A percentile compares a stretch with the other conserved stretches of the same genome.
Evolutionary conservation across 2,329 filamentous ascomycete species (phyloP).

Genomic region (Rutstroemia sydowiana): DNA sequence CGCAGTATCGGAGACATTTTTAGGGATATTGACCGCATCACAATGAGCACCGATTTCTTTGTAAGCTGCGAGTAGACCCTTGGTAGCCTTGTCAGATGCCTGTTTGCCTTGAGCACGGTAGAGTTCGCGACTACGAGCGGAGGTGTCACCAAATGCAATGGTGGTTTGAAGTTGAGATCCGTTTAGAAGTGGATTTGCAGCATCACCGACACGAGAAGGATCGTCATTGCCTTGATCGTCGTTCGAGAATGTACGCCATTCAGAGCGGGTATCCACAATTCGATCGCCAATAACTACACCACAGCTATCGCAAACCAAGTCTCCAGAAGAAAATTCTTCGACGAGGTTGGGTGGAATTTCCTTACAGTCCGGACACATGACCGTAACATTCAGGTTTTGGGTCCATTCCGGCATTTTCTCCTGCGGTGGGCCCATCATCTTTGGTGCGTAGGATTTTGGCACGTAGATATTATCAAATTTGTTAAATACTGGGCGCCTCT

Average conservation of each 20-base stretch:
- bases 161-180: slow-evolving; percentile 83
- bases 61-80: slow-evolving; percentile 72
- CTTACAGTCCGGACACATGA: slow-evolving; percentile 87
- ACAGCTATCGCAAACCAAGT: slow-evolving; percentile 88
- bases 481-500: slow-evolving; percentile 35
- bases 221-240: slow-evolving; percentile 96
- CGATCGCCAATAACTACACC: slow-evolving; percentile 85
- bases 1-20: slow-evolving; percentile 76
- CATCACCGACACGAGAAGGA: slow-evolving; percentile 95
- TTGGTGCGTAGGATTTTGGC: slow-evolving; percentile 35
- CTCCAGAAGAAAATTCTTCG: slow-evolving; percentile 86
- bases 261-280: slow-evolving; percentile 90
- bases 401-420: slow-evolving; percentile 23
- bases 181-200: slow-evolving; percentile 80
- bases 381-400: slow-evolving; percentile 77
- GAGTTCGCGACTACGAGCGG: slow-evolving; percentile 63
- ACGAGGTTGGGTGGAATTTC: slow-evolving; percentile 87
- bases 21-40: slow-evolving; percentile 75
- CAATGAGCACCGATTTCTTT: slow-evolving; percentile 84
- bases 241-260: slow-evolving; percentile 98
- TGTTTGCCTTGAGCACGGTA: slow-evolving; percentile 78
- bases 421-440: slow-evolving; percentile 39
- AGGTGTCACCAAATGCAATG: slow-evolving; percentile 76
- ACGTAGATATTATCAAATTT: slow-evolving; percentile 38
- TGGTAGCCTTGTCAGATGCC: slow-evolving; percentile 74